Percentiles rank a stretch among this genome's conserved stretches.
These are phyloP conservation scores for Pichia sp. DNA, from an alignment of 1,139 yeast species.

Conservation along the genomic window DNA sequence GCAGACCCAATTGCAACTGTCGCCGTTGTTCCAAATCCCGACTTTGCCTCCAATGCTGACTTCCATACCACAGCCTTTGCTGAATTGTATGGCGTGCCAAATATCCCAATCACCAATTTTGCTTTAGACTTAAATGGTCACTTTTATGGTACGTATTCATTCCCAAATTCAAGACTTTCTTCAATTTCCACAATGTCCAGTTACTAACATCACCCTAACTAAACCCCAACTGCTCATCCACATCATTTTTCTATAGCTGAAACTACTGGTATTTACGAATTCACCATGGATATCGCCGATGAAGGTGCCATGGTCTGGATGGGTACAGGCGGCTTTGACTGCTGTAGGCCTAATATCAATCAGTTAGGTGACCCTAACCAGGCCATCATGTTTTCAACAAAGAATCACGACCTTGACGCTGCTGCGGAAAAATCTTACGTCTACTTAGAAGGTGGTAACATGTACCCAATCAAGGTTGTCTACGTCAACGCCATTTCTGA, in stretches of 20 bases:
- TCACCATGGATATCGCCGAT: conserved; percentile 19
- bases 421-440: conserved; percentile 9
- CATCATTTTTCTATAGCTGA: conserved; percentile 12
- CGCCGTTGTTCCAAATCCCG: conserved; percentile 9
- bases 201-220: neutral
- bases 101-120: conserved; percentile 19
- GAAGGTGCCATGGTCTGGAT: conserved; percentile 24
- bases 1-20: conserved; percentile 4
- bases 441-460: conserved; percentile 19
- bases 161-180: too few relatives aligned
- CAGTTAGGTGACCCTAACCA: conserved; percentile 8
- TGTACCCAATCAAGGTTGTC: conserved; percentile 26
- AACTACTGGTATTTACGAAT: conserved; percentile 23
- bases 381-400: conserved; percentile 16
- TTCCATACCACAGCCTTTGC: neutral
- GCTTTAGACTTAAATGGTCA: conserved; percentile 25
- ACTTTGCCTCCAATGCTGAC: conserved; percentile 2
- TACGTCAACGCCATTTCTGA: conserved; percentile 15
- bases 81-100: conserved; percentile 11
- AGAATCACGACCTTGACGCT: conserved; percentile 3
- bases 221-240: too few relatives aligned
- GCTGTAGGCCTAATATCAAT: conserved; percentile 21
- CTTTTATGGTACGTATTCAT: conserved; percentile 14
- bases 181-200: conserved; percentile 1
- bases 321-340: conserved; percentile 25